Conservation (phyloP, 1,284 basidiomycete species). For the Cryptococcus sp. region DNA sequence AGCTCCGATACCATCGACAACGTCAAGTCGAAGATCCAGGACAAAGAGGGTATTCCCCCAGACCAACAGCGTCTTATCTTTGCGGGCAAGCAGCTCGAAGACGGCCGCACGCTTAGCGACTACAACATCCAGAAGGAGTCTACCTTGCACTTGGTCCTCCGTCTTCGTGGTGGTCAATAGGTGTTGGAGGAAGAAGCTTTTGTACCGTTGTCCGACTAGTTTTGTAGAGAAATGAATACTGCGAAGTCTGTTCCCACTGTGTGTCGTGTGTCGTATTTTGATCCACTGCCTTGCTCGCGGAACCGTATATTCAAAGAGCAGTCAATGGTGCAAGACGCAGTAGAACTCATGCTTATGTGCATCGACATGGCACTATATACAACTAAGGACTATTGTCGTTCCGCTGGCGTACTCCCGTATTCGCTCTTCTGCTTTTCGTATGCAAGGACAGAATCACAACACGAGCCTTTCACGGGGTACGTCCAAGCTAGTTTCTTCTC, state of each 20-base stretch:
- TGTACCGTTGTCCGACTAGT: not conserved
- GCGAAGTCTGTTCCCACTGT: too few species aligned
- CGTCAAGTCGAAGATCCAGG: slow-evolving; percentile 53
- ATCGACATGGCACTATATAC: too few species aligned
- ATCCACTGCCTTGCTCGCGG: too few species aligned
- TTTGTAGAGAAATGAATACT: too few species aligned
- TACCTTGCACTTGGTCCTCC: slow-evolving; percentile 54
- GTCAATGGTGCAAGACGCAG: too few species aligned
- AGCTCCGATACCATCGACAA: slow-evolving; percentile 88
- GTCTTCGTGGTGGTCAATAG: slow-evolving; percentile 35
- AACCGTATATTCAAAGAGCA: too few species aligned
- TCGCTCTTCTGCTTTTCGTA: too few species aligned
- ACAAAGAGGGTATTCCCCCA: slow-evolving; percentile 59
- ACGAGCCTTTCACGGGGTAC: not conserved
- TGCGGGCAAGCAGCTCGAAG: slow-evolving; percentile 84
- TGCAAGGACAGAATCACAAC: too few species aligned
- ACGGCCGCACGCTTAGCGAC: slow-evolving; percentile 50
- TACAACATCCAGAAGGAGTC: slow-evolving; percentile 46
- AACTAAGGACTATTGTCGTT: too few species aligned
- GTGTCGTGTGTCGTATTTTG: not conserved
- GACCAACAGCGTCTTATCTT: slow-evolving; percentile 90
- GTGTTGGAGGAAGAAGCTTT: slow-evolving; percentile 1
- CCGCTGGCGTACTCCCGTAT: too few species aligned
- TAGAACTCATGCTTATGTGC: not conserved
- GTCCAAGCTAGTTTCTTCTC: slow-evolving; percentile 40